A percentile compares a stretch with the other conserved stretches of the same genome.
Conservation (phyloP, 495 filamentous ascomycete species). For the Lentithecium fluviatile region DNA sequence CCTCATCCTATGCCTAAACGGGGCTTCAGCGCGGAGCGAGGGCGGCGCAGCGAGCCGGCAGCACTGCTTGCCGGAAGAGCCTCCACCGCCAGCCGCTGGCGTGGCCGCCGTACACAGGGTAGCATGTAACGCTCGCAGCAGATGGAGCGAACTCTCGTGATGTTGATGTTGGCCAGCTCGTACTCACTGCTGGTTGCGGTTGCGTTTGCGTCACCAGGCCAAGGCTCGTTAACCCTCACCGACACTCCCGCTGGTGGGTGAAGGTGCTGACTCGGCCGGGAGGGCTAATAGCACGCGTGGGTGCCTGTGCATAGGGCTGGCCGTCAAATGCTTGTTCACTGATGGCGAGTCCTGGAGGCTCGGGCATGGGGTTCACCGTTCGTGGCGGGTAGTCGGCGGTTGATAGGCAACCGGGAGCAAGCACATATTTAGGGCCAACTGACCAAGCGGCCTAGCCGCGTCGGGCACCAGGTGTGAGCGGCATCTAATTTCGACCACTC, state of each 20-base stretch:
- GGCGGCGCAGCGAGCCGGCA: slow-evolving; percentile 25
- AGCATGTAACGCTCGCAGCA: slow-evolving; percentile 7
- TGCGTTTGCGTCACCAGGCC: slow-evolving; percentile 15
- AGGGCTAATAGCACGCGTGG: slow-evolving; percentile 24
- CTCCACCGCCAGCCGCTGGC: slow-evolving; percentile 25
- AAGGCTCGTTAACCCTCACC: slow-evolving; percentile 31
- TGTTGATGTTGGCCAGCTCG: slow-evolving; percentile 8
- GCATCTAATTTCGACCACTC: too few relatives aligned
- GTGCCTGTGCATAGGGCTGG: slow-evolving; percentile 36
- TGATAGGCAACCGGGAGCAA: neutral
- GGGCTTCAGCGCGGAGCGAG: neutral
- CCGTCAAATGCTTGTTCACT: slow-evolving; percentile 28
- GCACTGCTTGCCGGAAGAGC: slow-evolving; percentile 4
- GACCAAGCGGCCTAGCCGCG: slow-evolving; percentile 5
- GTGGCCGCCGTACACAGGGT: slow-evolving; percentile 2
- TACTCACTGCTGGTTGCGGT: too few relatives aligned
- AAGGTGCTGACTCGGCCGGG: slow-evolving; percentile 33
- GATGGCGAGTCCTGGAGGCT: neutral
- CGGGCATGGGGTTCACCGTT: neutral
- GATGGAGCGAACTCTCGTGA: slow-evolving; percentile 15
- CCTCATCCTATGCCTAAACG: neutral
- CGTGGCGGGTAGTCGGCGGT: neutral
- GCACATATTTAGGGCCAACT: too few relatives aligned
- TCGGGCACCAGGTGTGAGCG: too few relatives aligned
- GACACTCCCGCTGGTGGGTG: slow-evolving; percentile 12